A percentile compares a stretch with the other conserved stretches of the same genome.
Evolutionary conservation across 345 rosid species (phyloP).

Genomic region (Lepidium aucheri): DNA sequence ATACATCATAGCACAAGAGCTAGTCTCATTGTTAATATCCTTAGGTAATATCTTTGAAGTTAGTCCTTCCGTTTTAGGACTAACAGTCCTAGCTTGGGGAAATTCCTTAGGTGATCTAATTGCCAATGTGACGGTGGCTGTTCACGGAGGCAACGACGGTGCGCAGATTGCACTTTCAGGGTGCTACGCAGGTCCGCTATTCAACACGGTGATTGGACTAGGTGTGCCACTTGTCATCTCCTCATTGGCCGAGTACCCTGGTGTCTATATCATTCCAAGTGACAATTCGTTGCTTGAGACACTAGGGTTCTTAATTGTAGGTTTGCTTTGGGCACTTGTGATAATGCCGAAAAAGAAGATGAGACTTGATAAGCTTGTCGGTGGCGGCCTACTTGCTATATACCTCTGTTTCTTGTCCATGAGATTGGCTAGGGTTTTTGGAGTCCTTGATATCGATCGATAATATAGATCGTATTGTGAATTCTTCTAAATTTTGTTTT

Average conservation of each 20-base stretch:
- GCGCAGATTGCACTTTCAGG: constrained; percentile 77
- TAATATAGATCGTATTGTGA: neutral
- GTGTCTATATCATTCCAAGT: constrained; percentile 35
- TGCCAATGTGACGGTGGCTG: constrained; percentile 61
- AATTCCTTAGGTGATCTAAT: constrained; percentile 81
- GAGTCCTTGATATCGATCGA: constrained; percentile 25
- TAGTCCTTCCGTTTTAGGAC: constrained; percentile 65
- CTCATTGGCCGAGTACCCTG: constrained; percentile 49
- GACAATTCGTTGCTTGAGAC: constrained; percentile 66
- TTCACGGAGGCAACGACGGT: constrained; percentile 59
- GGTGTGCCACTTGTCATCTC: constrained; percentile 62
- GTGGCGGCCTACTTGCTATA: constrained; percentile 59
- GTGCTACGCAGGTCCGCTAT: constrained; percentile 85
- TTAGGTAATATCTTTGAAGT: constrained; percentile 54
- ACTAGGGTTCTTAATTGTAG: constrained; percentile 50
- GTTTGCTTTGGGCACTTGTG: constrained; percentile 74
- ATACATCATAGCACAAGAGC: constrained; percentile 74
- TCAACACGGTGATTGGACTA: constrained; percentile 65
- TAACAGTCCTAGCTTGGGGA: constrained; percentile 92
- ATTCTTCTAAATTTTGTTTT: neutral
- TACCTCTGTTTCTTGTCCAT: constrained; percentile 49
- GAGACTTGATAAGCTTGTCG: constrained; percentile 60
- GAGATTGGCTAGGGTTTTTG: constrained; percentile 36
- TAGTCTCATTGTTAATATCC: constrained; percentile 67
- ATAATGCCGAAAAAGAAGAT: constrained; percentile 58